Evolutionary conservation across 1,139 yeast species (phyloP).

Genomic region (Lodderomyces pseudojiufengensis): DNA sequence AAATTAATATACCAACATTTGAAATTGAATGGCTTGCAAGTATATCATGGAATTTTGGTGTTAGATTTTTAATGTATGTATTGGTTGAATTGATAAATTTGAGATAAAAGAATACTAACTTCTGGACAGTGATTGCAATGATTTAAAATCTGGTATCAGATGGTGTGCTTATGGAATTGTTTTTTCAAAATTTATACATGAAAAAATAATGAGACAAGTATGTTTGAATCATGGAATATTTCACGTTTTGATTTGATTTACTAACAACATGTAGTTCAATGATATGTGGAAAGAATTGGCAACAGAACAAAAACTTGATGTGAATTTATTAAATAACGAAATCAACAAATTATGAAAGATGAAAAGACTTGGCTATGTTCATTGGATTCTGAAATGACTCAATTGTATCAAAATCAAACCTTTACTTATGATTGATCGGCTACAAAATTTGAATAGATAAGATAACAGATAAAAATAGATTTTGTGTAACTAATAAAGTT

Average conservation of each 20-base stretch:
- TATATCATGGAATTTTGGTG: constrained; percentile 20
- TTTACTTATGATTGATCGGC: too few species aligned
- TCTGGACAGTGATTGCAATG: constrained; percentile 7
- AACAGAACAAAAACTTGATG: constrained; percentile 8
- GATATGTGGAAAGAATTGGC: constrained; percentile 10
- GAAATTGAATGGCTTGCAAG: constrained; percentile 22
- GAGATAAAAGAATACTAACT: constrained; percentile 4
- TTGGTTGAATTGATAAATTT: neutral
- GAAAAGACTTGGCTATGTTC: too few species aligned
- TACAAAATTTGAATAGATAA: too few species aligned
- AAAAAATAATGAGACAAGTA: constrained; percentile 12
- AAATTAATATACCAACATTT: constrained; percentile 11
- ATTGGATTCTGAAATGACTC: too few species aligned
- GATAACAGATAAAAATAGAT: too few species aligned
- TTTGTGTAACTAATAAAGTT: too few species aligned
- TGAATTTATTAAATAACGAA: constrained; percentile 6
- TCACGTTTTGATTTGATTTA: constrained; percentile 1
- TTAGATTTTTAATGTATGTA: constrained; percentile 13
- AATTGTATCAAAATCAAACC: too few species aligned
- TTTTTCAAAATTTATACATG: constrained; percentile 12
- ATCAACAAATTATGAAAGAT: constrained; percentile 6
- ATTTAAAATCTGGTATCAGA: constrained; percentile 5
- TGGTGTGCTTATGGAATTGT: constrained; percentile 11
- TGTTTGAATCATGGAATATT: too few species aligned
- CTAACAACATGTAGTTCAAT: constrained; percentile 10